Percentiles rank a stretch among this genome's conserved stretches.
Conservation (phyloP, 257 asterid species). For the Echium plantagineum region DNA sequence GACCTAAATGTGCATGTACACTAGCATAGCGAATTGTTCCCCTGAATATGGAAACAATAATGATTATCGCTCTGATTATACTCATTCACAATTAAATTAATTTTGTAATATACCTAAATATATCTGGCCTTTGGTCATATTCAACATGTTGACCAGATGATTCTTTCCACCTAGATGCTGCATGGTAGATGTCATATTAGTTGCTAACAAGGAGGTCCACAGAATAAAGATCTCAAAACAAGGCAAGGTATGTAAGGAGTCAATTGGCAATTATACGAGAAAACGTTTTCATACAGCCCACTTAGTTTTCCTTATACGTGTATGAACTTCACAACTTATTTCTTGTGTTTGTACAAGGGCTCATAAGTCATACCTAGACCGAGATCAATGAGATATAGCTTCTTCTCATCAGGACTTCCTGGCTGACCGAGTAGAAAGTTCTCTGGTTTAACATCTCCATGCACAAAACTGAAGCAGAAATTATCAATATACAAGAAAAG, state of each 20-base stretch:
- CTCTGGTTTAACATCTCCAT: constrained; percentile 68
- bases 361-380: constrained; percentile 57
- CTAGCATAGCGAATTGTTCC: constrained; percentile 1
- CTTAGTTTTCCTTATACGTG: background rate
- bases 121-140: background rate
- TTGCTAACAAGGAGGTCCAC: constrained; percentile 3
- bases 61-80: too few species aligned
- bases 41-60: background rate
- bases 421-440: constrained; percentile 49
- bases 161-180: constrained; percentile 1
- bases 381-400: constrained; percentile 51
- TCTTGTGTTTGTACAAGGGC: background rate
- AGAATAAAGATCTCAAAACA: background rate
- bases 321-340: background rate
- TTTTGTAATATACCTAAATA: background rate
- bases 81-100: background rate
- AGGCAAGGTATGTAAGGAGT: background rate
- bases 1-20: constrained; percentile 1
- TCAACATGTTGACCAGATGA: background rate
- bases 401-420: constrained; percentile 49
- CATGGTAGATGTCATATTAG: background rate
- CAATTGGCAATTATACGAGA: background rate
- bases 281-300: background rate
- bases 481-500: background rate
- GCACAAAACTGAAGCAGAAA: constrained; percentile 31